Base-by-base conservation (phyloP, 2,329 filamentous ascomycete species). In the Aaosphaeria arxii region DNA sequence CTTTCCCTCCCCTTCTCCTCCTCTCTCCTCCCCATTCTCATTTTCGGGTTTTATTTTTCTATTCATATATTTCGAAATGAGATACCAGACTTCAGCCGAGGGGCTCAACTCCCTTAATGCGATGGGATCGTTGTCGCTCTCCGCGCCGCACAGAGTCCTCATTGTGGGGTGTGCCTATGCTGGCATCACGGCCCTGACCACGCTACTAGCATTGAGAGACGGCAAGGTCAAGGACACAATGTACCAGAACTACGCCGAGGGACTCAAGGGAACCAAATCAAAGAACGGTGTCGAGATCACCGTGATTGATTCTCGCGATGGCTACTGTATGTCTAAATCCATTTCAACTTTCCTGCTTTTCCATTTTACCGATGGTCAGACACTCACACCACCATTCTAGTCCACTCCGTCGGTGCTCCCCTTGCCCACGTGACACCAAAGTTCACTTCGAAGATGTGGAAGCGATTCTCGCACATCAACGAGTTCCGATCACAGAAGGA, bases 221-320 rank as follows among this genome's bases (percentile, higher is more conserved):
- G 84, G 84, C 13, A 71, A 75, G 50, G 62, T 70, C 6, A 78
- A 83, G 11, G 72, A 74, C 71, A 78, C 61, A 57, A 54, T 62
- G 6, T 66, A 69, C 44, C 58, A 64, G 38, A 58, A 62, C 6
- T 24, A 24, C 17, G 42, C 51, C 7, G 76, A 57, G 30, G 65
- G 67, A 24, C 63, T 70, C 55, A 71, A 54, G 46, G 64, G 56
- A 36, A 56, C 38, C 30, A 63, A 52, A 17, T 72, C 74, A 40
- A 75, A 73, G 28, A 74, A 86, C 40, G 76, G 81, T 1, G 69
- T 89, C 11, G 79, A 89, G 35, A 84, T 91, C 44, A 90, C 86
- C 24, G 78, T 91, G 24, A 83, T 89, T 28, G 87, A 91, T 59
- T 86, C 91, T 67, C 76, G 86, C n/a, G 88, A 91, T 74, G 88